A percentile compares a stretch with the other conserved stretches of the same genome.
Evolutionary conservation across 345 rosid species (phyloP).

Genomic region (Acer negundo): DNA sequence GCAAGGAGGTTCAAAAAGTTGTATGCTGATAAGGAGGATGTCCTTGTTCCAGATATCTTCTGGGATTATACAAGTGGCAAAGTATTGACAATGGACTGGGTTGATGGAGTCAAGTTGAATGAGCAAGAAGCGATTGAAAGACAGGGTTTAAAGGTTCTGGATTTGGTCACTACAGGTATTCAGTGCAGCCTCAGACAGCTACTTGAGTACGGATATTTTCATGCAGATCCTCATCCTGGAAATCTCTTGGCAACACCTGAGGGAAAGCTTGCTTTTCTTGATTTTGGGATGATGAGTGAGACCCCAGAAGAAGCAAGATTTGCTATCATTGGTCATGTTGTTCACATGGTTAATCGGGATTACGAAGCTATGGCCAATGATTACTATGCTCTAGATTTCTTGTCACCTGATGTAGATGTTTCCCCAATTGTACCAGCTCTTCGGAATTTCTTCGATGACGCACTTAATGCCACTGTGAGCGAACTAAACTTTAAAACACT

Average conservation of each 20-base stretch:
- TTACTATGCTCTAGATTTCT: slow-evolving; percentile 82
- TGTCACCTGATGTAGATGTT: slow-evolving; percentile 87
- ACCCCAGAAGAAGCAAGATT: slow-evolving; percentile 97
- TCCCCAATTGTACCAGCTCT: slow-evolving; percentile 93
- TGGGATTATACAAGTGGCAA: slow-evolving; percentile 95
- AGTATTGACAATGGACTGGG: slow-evolving; percentile 98
- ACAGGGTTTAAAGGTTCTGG: slow-evolving; percentile 94
- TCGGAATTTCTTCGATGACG: slow-evolving; percentile 86
- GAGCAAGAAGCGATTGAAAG: slow-evolving; percentile 89
- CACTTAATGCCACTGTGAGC: slow-evolving; percentile 85
- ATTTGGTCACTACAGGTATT: slow-evolving; percentile 91
- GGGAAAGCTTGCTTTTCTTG: slow-evolving; percentile 97
- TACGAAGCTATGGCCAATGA: slow-evolving; percentile 98
- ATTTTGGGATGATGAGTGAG: slow-evolving; percentile 99
- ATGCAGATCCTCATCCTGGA: slow-evolving; percentile 99
- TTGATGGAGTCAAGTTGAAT: slow-evolving; percentile 84
- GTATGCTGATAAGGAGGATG: slow-evolving; percentile 91
- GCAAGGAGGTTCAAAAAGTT: slow-evolving; percentile 91
- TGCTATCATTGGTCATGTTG: slow-evolving; percentile 92
- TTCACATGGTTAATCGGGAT: slow-evolving; percentile 95
- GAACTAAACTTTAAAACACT: slow-evolving; percentile 90
- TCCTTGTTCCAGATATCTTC: slow-evolving; percentile 94
- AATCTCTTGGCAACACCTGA: slow-evolving; percentile 97
- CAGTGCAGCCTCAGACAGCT: slow-evolving; percentile 96
- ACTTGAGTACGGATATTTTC: slow-evolving; percentile 94